Base-by-base conservation (phyloP, 208 protist genomes). In the Leishmania major region DNA sequence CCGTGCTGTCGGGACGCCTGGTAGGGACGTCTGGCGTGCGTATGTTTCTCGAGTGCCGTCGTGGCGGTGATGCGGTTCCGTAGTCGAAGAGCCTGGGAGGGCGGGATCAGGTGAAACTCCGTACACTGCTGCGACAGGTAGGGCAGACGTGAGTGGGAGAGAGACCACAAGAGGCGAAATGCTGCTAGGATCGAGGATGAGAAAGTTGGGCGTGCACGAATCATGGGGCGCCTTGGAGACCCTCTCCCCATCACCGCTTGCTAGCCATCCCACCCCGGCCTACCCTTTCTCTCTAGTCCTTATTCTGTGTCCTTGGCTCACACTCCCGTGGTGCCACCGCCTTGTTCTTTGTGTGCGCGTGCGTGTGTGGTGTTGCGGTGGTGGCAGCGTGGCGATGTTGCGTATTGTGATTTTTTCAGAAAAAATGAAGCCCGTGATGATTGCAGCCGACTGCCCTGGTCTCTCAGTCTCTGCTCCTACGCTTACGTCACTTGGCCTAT, bases 1-100 rank as follows among this genome's bases (percentile, higher is more conserved):
- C 94, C 0, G 84, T 97, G 79, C 76, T 97, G 31, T 97, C 94
- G 0, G 94, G 94, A 4, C 90, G 93, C 37, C 73, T 96, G 10
- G 86, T 97, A 28, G 94, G 90, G 45, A 91, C 81, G 3, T 94
- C 92, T 15, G 94, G 94, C 5, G 89, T 91, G 47, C 91, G 93
- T 60, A 90, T 97, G 89, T 97, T 97, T 81, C 82, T 97, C 3
- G 86, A 93, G 75, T 88, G 92, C 25, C 87, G 86, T 25, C 87
- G 82, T 66, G 84, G 40, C 76, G 55, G 75, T 28, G 51, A 57
- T 11, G 69, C 40, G 22, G 11, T 64, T 25, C 45, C 79, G 31
- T 76, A 75, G 28, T 40, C 28, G 15, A 31, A 31, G 11, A 60
- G 55, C 5, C 0, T 35, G 22, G 64, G 40, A 49, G 22, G 25